Evolutionary conservation across 164 flowering plant species (phyloP).

Genomic region (Berberis vulgaris): DNA sequence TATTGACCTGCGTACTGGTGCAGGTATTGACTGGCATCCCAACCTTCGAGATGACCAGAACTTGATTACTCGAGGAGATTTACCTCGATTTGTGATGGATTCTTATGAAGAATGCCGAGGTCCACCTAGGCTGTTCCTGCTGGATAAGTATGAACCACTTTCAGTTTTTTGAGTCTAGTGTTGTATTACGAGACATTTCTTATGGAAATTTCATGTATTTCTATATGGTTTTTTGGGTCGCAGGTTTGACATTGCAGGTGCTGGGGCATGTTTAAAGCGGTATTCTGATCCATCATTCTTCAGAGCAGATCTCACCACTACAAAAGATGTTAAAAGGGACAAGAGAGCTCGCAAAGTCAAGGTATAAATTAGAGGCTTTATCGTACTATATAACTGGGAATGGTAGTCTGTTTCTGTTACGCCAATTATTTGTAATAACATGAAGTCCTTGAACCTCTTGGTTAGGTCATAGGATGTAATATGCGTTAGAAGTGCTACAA

Average conservation of each 20-base stretch:
- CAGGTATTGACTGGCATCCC: constrained; percentile 95
- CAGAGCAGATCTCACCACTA: constrained; percentile 41
- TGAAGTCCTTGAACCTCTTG: too few species aligned
- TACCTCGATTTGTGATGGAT: constrained; percentile 96
- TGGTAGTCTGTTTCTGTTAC: too few species aligned
- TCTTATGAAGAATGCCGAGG: constrained; percentile 97
- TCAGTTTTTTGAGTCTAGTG: background rate
- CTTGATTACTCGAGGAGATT: constrained; percentile 62
- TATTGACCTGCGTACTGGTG: background rate
- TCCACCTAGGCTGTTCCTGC: constrained; percentile 84
- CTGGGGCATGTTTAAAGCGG: constrained; percentile 95
- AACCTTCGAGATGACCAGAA: constrained; percentile 54
- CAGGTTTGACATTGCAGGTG: constrained; percentile 98
- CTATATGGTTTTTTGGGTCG: background rate
- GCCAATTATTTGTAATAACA: too few species aligned
- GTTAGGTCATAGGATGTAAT: too few species aligned
- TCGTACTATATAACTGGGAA: too few species aligned
- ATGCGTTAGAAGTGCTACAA: too few species aligned
- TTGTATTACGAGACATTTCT: too few species aligned
- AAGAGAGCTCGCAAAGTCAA: constrained; percentile 62
- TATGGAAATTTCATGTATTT: too few species aligned
- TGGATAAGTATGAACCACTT: constrained; percentile 71
- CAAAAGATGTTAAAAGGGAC: constrained; percentile 47
- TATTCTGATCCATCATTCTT: constrained; percentile 94
- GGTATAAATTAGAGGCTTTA: constrained; percentile 30